These are phyloP conservation scores for Aspergillaceae sp. DNA, from an alignment of 2,329 filamentous ascomycete species.

Conservation along the genomic window DNA sequence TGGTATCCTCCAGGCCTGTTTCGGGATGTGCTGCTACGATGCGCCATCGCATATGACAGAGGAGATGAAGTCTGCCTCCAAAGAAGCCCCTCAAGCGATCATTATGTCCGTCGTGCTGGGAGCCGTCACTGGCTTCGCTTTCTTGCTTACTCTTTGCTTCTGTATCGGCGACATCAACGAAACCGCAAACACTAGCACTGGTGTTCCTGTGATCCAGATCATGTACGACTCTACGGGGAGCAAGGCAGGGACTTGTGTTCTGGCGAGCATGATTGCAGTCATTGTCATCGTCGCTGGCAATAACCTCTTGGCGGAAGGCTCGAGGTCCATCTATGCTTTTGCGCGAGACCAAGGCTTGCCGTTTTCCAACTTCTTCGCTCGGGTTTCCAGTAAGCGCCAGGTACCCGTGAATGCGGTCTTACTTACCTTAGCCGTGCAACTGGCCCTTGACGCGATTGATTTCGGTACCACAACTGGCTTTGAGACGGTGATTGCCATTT, in stretches of 20 bases:
- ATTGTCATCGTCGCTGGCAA: constrained; percentile 37
- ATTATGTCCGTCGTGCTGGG: constrained; percentile 37
- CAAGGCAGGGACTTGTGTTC: constrained; percentile 33
- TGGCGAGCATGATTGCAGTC: constrained; percentile 38
- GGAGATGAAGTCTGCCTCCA: constrained; percentile 45
- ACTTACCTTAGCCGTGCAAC: constrained; percentile 40
- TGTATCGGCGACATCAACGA: constrained; percentile 42
- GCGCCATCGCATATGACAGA: constrained; percentile 48
- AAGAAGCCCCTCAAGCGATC: constrained; percentile 43
- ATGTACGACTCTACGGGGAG: constrained; percentile 40
- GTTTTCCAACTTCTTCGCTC: constrained; percentile 39
- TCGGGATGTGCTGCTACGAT: constrained; percentile 46
- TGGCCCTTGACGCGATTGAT: constrained; percentile 48
- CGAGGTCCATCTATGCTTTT: constrained; percentile 33
- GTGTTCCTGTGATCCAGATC: constrained; percentile 45
- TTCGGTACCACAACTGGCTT: constrained; percentile 49
- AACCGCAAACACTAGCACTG: constrained; percentile 38
- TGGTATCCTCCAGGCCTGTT: constrained; percentile 46
- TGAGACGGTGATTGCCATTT: constrained; percentile 49
- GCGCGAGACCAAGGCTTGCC: constrained; percentile 19
- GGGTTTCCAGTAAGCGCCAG: constrained; percentile 38
- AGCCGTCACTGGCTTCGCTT: constrained; percentile 38
- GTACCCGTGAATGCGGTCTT: constrained; percentile 45
- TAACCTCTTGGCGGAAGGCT: constrained; percentile 37
- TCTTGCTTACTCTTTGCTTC: constrained; percentile 42